Percentiles rank a stretch among this genome's conserved stretches.
phyloP scores from a whole-genome alignment of 2,329 filamentous ascomycete species.

The Aspergillus sp. region DNA sequence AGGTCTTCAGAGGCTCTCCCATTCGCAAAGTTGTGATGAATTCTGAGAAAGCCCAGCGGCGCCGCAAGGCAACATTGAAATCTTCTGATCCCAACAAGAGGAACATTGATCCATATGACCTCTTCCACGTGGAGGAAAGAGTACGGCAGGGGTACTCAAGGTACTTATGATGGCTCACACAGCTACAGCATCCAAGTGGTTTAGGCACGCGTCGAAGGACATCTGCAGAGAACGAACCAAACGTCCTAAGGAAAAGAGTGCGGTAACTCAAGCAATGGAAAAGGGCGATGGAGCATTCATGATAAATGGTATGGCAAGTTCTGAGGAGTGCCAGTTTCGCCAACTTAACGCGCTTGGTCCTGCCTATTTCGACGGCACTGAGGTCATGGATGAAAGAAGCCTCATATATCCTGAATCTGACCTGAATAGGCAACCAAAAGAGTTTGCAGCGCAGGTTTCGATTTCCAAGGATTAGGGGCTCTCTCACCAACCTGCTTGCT shows the following conservation, averaged over 20 bases:
- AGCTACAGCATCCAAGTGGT: slow-evolving; percentile 10
- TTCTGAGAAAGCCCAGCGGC: slow-evolving; percentile 14
- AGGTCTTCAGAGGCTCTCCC: slow-evolving; percentile 9
- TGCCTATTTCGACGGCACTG: slow-evolving; percentile 14
- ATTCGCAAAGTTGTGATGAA: slow-evolving; percentile 14
- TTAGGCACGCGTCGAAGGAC: slow-evolving; percentile 11
- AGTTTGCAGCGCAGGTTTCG: slow-evolving; percentile 11
- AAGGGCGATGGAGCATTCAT: slow-evolving; percentile 18
- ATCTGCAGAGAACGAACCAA: slow-evolving; percentile 10
- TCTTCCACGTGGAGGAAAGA: slow-evolving; percentile 6
- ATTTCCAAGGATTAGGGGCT: slow-evolving; percentile 2
- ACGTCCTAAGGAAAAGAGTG: slow-evolving; percentile 13
- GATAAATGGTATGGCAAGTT: slow-evolving; percentile 18
- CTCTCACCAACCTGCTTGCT: slow-evolving; percentile 8
- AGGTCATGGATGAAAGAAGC: slow-evolving; percentile 11
- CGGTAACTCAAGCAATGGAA: slow-evolving; percentile 17
- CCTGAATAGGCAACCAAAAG: slow-evolving; percentile 13
- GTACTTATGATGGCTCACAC: slow-evolving; percentile 2
- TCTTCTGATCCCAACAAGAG: slow-evolving; percentile 16
- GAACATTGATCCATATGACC: slow-evolving; percentile 10
- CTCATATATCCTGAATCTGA: slow-evolving; percentile 15
- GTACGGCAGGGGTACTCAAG: slow-evolving; percentile 6
- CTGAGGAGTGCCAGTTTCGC: slow-evolving; percentile 16
- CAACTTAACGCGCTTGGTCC: neutral
- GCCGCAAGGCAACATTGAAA: slow-evolving; percentile 10